Evolutionary conservation across 2,329 filamentous ascomycete species (phyloP), one percentile per base, ranked within the genome.

Genomic region (Chaetomiaceae sp.): DNA sequence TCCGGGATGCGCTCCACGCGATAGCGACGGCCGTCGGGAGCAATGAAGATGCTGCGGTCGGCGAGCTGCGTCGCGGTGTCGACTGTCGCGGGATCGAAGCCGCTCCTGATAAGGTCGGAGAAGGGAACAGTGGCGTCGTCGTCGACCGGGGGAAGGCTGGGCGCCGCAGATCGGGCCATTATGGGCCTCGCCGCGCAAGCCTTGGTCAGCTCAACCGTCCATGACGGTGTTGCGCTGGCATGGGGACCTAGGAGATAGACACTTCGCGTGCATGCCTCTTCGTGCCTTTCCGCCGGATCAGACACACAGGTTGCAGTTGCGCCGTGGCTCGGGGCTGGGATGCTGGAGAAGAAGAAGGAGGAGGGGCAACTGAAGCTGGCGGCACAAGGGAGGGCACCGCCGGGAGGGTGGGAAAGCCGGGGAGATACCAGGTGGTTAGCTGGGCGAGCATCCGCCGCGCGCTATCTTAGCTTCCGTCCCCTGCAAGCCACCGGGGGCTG

Each of bases 31-130:
- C 58, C 59, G 44, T 54, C 52, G 3, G 56, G 44, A 6, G 58
- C 38, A 5, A 60, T 53, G 42, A 62, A 57, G 14, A 61, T 58
- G 49, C 54, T 53, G 12, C 48, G 50, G 22, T 61, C 57, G 42
- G 57, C 55, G 35, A 59, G 54, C 37, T 57, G 56, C 27, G 55
- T 54, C 2, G 59, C 56, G 18, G 55, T 52, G 37, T 60, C 58
- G 49, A 60, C 40, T 35, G 54, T 56, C 7, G 52, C 50, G 19
- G 50, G 51, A 48, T 61, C 58, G 19, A 61, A 59, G 40, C 52
- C 48, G 45, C 39, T 46, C 30, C 48, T 53, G 48, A 59, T 56
- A 14, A 60, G 53, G 9, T 57, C 53, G 41, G 58, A 61, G 45
- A 59, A 57, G 27, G 58, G 58, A 6, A 51, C 48, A 11, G 52